Evolutionary conservation across 2,329 filamentous ascomycete genomes (phyloP).

Genomic region (Arthrobotrys entomopaga): DNA sequence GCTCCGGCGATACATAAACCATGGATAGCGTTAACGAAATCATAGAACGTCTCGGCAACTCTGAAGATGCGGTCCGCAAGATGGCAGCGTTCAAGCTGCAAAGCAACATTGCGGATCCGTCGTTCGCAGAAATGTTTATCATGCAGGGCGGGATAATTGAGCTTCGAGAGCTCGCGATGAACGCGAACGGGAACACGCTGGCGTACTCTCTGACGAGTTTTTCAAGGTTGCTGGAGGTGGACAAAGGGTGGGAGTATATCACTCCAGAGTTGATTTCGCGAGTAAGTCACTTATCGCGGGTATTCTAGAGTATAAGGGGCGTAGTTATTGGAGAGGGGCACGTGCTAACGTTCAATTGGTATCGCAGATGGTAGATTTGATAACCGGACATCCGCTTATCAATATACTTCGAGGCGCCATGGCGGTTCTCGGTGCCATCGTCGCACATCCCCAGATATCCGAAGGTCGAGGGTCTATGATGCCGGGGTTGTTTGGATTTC

Average conservation of each 20-base stretch:
- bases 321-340: constrained; percentile 59
- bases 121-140: constrained; percentile 96
- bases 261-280: constrained; percentile 69
- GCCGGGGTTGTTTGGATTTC: constrained; percentile 81
- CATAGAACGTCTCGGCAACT: constrained; percentile 59
- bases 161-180: constrained; percentile 83
- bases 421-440: constrained; percentile 93
- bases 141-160: constrained; percentile 84
- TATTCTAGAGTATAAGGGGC: constrained; percentile 4
- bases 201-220: constrained; percentile 94
- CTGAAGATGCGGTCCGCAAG: constrained; percentile 84
- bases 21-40: constrained; percentile 60
- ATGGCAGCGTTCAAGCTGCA: constrained; percentile 99
- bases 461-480: constrained; percentile 64
- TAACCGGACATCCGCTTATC: constrained; percentile 93
- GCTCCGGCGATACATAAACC: constrained; percentile 13
- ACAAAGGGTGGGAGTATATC: constrained; percentile 90
- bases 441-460: constrained; percentile 79
- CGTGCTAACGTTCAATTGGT: constrained; percentile 35
- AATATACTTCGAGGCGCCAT: constrained; percentile 97
- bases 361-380: constrained; percentile 80
- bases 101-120: constrained; percentile 90
- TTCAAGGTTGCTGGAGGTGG: constrained; percentile 86
- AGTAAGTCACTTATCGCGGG: constrained; percentile 64
- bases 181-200: constrained; percentile 88